A percentile compares a stretch with the other conserved stretches of the same genome.
phyloP scores from a whole-genome alignment of 2,329 filamentous ascomycete genomes.

The Microdochium trichocladiopsis region DNA sequence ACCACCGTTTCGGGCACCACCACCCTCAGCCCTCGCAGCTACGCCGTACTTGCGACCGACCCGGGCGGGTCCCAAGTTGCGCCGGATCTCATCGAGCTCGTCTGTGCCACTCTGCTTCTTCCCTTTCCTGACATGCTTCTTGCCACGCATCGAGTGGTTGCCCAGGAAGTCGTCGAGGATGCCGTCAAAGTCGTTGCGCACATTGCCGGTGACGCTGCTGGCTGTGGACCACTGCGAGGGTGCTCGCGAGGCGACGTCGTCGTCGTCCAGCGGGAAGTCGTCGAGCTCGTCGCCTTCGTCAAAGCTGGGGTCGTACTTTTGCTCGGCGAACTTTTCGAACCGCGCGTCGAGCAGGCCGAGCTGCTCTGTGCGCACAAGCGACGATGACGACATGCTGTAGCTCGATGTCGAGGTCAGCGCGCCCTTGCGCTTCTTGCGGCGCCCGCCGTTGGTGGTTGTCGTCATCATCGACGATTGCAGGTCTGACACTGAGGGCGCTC shows the following conservation, averaged over 20 bases:
- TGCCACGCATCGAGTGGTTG: slow-evolving; percentile 62
- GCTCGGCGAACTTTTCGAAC: slow-evolving; percentile 85
- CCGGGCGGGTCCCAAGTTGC: slow-evolving; percentile 69
- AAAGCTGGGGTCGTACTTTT: slow-evolving; percentile 47
- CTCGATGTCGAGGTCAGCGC: slow-evolving; percentile 80
- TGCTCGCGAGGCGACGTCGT: slow-evolving; percentile 51
- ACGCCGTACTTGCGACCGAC: slow-evolving; percentile 29
- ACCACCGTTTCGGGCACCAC: background rate
- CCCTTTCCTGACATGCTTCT: slow-evolving; percentile 71
- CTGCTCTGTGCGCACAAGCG: slow-evolving; percentile 80
- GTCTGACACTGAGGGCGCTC: slow-evolving; percentile 48
- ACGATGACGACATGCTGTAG: slow-evolving; percentile 89
- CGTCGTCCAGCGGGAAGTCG: slow-evolving; percentile 22
- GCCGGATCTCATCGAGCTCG: slow-evolving; percentile 85
- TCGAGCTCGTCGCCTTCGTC: slow-evolving; percentile 47
- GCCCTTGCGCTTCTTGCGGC: slow-evolving; percentile 91
- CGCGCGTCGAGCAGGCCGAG: slow-evolving; percentile 78
- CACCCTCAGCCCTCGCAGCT: slow-evolving; percentile 1
- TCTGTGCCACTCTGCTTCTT: slow-evolving; percentile 75
- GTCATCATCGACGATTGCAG: slow-evolving; percentile 66
- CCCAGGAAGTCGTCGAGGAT: slow-evolving; percentile 93
- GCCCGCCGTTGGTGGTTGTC: slow-evolving; percentile 70
- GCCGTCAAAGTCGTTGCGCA: slow-evolving; percentile 74
- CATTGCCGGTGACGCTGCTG: slow-evolving; percentile 60
- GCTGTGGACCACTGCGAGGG: slow-evolving; percentile 35